phyloP scores from a whole-genome alignment of 164 flowering plant species.

The Vitis amurensis region DNA sequence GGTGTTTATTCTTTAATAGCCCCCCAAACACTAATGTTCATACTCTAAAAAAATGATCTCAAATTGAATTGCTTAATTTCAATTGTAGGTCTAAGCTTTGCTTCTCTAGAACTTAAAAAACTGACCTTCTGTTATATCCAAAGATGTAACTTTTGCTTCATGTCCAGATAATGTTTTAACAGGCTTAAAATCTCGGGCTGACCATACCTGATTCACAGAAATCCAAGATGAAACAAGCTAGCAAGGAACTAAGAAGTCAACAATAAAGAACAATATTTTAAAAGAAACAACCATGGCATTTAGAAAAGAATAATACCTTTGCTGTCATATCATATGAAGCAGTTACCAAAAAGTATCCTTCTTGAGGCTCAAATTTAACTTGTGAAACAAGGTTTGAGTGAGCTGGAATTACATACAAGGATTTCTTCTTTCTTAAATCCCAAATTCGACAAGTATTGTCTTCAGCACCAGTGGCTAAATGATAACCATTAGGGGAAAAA shows the following conservation, averaged over 20 bases:
- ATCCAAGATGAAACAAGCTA: background rate
- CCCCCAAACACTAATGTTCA: too few species aligned
- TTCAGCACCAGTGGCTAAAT: conserved; percentile 90
- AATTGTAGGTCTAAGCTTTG: background rate
- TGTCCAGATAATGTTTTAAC: conserved; percentile 85
- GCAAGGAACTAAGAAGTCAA: background rate
- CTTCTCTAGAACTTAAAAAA: background rate
- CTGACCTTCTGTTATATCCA: conserved; percentile 79
- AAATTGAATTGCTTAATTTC: too few species aligned
- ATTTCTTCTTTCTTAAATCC: conserved; percentile 89
- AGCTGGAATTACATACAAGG: conserved; percentile 84
- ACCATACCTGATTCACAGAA: conserved; percentile 70
- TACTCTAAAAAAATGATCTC: too few species aligned
- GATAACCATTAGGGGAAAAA: conserved; percentile 97
- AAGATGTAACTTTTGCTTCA: conserved; percentile 81
- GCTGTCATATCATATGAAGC: conserved; percentile 90
- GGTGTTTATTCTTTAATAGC: too few species aligned
- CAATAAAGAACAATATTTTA: background rate
- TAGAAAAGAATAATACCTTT: conserved; percentile 48
- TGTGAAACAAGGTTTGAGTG: conserved; percentile 89
- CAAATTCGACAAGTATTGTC: conserved; percentile 95
- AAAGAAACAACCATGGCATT: background rate
- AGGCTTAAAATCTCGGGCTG: conserved; percentile 87
- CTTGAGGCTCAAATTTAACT: conserved; percentile 94
- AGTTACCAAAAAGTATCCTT: conserved; percentile 88